Evolutionary conservation across 805 yeast genomes (phyloP), one percentile per base, ranked within the genome.

Genomic region (Ogataea siamensis): DNA sequence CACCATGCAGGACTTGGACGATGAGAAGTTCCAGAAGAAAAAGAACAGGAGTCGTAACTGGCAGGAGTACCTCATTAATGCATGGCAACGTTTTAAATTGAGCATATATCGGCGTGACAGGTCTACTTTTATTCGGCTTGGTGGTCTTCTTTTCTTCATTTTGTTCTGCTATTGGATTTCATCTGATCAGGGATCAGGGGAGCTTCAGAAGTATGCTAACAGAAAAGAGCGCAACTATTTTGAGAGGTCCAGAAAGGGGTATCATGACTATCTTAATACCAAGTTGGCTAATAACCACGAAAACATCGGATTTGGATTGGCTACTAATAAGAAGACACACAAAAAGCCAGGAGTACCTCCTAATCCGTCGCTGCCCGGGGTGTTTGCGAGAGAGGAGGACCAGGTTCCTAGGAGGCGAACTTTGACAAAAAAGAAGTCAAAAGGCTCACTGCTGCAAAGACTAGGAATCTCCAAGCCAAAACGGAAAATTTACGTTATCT

Each of bases 401-500:
- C 37, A 39, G 18, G 18, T 25, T 13, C 18, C 13, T 2, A 10
- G 37, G 5, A 29, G 32, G 10, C 8, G 25, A 21, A 36, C 39
- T 20, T 15, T 37, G 20, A 36, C 40, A 3, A 19, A 26, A 17
- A 24, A 26, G n/a, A 14, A 31, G n/a, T 24, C 25, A 16, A 39
- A 32, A 33, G 28, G 28, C 27, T 39, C 37, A 18, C 34, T 30
- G 28, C 17, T 32, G 6, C 30, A 17, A 6, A 27, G 24, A 12
- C 26, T 20, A 22, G 43, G 32, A 7, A 19, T 41, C 5, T 37
- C 29, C n/a, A 46, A 41, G 17, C 50, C 51, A 3, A 55, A 53
- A 34, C 58, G 66, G 27, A 64, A 57, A 34, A 54, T 67, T 4
- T 60, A 65, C 21, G 49, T 67, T 3, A 45, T 67, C 4, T 40